Evolutionary conservation across 441 rosid species (phyloP), one percentile per base, ranked within the genome.

Genomic region (Arabidopsis hybrid): DNA sequence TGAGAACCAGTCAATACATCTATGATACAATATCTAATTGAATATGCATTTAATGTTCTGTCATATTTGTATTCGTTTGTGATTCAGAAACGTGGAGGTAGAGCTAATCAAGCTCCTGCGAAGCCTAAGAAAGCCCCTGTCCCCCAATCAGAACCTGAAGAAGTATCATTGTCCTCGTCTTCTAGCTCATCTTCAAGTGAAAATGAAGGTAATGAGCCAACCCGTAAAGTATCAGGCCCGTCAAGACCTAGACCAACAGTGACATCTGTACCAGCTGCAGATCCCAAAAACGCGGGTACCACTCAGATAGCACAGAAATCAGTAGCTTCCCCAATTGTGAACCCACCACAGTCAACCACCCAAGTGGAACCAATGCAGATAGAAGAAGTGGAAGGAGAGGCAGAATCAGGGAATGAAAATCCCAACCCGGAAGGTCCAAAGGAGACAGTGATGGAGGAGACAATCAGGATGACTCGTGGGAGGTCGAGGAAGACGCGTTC

Each of bases 141-240:
- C 12, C 45, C 73, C 34, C 83, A 11, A 45, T 79, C 79, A n/a
- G 88, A 79, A 76, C 1, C 72, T 1, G 91, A 89, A 79, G 93
- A 86, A 83, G 87, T 85, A 16, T 81, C 85, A 74, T 89, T 92
- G 42, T 85, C 91, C 71, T 68, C 82, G 31, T 83, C 92, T 32
- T 89, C 97, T 14, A 86, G 89, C 59, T 80, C 91, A 81, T 81
- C 84, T 74, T 76, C 95, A 67, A 68, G 80, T 67, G 80, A 77
- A 16, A 66, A 18, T 43, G 80, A 77, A 67, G 77, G 52, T 29
- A 65, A 74, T 60, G 97, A 89, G 6, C 76, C 71, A 47, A 77
- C 79, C 2, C 84, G 77, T 76, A 91, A 78, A 75, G 76, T 64
- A 75, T 60, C 74, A 12, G 86, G 74, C 65, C 80, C 87, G 34